phyloP scores from a whole-genome alignment of 208 protist genomes.

The Strigomonas culicis region DNA sequence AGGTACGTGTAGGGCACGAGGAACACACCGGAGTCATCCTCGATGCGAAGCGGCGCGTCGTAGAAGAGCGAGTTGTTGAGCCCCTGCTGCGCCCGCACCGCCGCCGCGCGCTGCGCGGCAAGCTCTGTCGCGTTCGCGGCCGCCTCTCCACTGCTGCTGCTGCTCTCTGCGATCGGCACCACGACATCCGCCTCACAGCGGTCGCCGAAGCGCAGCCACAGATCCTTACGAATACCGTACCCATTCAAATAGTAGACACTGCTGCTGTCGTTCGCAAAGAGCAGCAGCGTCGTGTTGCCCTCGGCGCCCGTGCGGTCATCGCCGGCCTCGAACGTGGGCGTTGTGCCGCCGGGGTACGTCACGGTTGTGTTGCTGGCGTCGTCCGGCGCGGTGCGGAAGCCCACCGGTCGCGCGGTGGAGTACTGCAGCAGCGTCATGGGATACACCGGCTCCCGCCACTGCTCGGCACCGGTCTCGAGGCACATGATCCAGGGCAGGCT shows the following conservation, averaged over 20 bases:
- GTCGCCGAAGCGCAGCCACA: slow-evolving; percentile 55
- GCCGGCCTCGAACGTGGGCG: slow-evolving; percentile 8
- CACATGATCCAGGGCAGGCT: slow-evolving; percentile 77
- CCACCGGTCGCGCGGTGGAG: slow-evolving; percentile 35
- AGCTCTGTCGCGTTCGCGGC: neutral
- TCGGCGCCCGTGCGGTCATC: slow-evolving; percentile 33
- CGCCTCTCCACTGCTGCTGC: neutral
- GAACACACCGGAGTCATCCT: slow-evolving; percentile 62
- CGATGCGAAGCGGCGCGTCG: slow-evolving; percentile 41
- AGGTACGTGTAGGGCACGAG: slow-evolving; percentile 43
- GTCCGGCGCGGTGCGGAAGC: slow-evolving; percentile 49
- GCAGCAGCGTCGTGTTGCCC: slow-evolving; percentile 51
- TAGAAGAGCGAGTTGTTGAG: slow-evolving; percentile 57
- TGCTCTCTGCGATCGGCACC: neutral
- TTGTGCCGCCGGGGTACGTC: slow-evolving; percentile 26
- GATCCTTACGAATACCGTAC: slow-evolving; percentile 60
- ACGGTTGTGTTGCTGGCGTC: slow-evolving; percentile 65
- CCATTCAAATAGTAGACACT: slow-evolving; percentile 69
- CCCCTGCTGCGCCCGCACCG: slow-evolving; percentile 18
- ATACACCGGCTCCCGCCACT: slow-evolving; percentile 47
- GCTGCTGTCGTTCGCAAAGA: slow-evolving; percentile 46
- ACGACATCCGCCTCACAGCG: slow-evolving; percentile 35
- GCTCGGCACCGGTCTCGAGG: slow-evolving; percentile 51
- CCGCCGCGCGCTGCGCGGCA: neutral
- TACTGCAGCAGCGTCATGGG: slow-evolving; percentile 63